Evolutionary conservation across 2,329 filamentous ascomycete genomes (phyloP).

Genomic region (Trichoderma koningii): DNA sequence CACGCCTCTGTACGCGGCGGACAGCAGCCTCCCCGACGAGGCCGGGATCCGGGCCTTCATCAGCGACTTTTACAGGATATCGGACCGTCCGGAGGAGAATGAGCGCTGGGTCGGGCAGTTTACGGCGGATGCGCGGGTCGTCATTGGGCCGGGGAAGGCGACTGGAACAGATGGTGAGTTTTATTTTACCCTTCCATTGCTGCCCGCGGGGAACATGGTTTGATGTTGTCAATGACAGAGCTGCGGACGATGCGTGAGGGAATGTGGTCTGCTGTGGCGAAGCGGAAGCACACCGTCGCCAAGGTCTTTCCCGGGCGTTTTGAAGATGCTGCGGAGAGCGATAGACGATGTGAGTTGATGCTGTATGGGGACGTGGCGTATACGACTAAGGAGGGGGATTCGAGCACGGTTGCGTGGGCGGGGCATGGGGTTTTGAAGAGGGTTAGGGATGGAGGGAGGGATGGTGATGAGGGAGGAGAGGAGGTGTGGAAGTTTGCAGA

Average conservation of each 20-base stretch:
- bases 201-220: not conserved
- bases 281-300: conserved; percentile 45
- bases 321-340: not conserved
- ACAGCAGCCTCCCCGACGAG: conserved; percentile 36
- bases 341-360: conserved; percentile 40
- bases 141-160: conserved; percentile 46
- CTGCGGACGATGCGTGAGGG: conserved; percentile 44
- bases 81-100: conserved; percentile 46
- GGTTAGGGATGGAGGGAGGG: conserved; percentile 29
- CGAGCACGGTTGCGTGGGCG: conserved; percentile 37
- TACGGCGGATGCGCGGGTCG: conserved; percentile 44
- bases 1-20: conserved; percentile 39
- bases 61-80: conserved; percentile 47
- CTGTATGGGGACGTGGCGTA: conserved; percentile 38
- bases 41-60: conserved; percentile 44
- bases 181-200: not conserved
- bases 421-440: conserved; percentile 38
- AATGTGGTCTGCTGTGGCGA: conserved; percentile 49
- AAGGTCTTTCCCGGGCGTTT: conserved; percentile 49
- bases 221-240: conserved; percentile 35
- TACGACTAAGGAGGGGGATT: conserved; percentile 35
- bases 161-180: conserved; percentile 41
- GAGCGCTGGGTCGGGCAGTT: conserved; percentile 50
- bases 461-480: conserved; percentile 29
- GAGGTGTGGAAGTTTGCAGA: conserved; percentile 40